These are phyloP conservation scores for Tolypocladium ophioglossoides DNA, from an alignment of 2,329 filamentous ascomycete genomes.

Conservation along the genomic window DNA sequence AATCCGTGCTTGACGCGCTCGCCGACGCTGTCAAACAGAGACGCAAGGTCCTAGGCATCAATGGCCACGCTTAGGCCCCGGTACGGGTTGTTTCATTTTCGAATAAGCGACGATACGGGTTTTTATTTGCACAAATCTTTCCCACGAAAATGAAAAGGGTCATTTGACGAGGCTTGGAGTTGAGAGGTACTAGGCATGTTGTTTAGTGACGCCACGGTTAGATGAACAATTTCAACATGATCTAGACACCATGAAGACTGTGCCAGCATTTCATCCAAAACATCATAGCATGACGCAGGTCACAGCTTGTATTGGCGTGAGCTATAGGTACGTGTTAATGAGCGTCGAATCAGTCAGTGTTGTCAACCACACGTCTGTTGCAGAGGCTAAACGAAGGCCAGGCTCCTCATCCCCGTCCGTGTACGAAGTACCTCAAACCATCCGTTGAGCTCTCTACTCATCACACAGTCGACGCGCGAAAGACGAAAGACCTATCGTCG, in stretches of 20 bases:
- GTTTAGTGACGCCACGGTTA: background rate
- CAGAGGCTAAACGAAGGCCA: background rate
- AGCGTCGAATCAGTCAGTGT: background rate
- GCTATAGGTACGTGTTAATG: no score
- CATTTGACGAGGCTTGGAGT: background rate
- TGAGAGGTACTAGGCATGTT: background rate
- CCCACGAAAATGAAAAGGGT: background rate
- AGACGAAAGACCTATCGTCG: background rate
- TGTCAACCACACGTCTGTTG: background rate
- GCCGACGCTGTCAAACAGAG: slow-evolving; percentile 56
- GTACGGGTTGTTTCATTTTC: background rate
- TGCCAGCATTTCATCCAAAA: no score
- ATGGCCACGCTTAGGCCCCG: slow-evolving; percentile 5
- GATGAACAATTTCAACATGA: background rate
- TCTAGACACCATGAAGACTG: background rate
- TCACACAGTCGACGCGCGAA: background rate
- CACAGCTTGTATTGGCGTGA: background rate
- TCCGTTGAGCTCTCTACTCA: background rate
- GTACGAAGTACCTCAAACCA: background rate
- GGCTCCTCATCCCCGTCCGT: background rate
- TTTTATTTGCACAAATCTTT: background rate
- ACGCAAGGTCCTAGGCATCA: slow-evolving; percentile 15
- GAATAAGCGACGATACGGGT: background rate
- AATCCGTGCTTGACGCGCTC: slow-evolving; percentile 63
- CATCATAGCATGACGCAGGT: background rate